Conservation (phyloP, 2,329 filamentous ascomycete genomes). For the Clonostachys sp. region DNA sequence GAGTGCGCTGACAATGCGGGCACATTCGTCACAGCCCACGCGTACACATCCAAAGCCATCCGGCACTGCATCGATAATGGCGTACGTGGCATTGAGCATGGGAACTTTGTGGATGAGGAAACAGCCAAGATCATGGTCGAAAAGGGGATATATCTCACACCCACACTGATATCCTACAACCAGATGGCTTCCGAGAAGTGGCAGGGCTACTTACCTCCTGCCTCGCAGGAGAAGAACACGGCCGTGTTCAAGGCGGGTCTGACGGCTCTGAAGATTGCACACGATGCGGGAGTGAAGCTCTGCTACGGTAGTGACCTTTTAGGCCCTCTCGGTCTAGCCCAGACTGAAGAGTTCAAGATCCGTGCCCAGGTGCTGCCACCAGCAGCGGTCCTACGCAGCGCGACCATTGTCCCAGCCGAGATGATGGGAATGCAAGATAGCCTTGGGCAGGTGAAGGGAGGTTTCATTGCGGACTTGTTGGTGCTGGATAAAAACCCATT, state of each 20-base stretch:
- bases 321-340: slow-evolving; percentile 19
- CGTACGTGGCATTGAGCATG: slow-evolving; percentile 45
- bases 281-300: slow-evolving; percentile 46
- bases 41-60: slow-evolving; percentile 51
- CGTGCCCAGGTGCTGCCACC: slow-evolving; percentile 13
- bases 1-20: slow-evolving; percentile 40
- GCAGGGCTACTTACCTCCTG: slow-evolving; percentile 32
- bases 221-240: slow-evolving; percentile 38
- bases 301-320: slow-evolving; percentile 44
- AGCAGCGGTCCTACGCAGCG: slow-evolving; percentile 16
- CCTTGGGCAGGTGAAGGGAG: slow-evolving; percentile 43
- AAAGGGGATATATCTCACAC: slow-evolving; percentile 42
- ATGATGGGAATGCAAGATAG: slow-evolving; percentile 38
- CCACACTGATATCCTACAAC: slow-evolving; percentile 47
- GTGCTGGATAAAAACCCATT: slow-evolving; percentile 47
- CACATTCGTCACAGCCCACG: slow-evolving; percentile 53
- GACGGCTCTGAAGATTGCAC: slow-evolving; percentile 38
- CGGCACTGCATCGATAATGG: slow-evolving; percentile 45
- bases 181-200: slow-evolving; percentile 39
- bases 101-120: slow-evolving; percentile 33
- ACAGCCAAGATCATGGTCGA: slow-evolving; percentile 45
- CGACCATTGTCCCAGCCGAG: slow-evolving; percentile 41
- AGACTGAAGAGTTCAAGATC: slow-evolving; percentile 24
- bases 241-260: slow-evolving; percentile 42
- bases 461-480: slow-evolving; percentile 47